phyloP scores from a whole-genome alignment of 139 green algal genomes.

The Chlorella sorokiniana region DNA sequence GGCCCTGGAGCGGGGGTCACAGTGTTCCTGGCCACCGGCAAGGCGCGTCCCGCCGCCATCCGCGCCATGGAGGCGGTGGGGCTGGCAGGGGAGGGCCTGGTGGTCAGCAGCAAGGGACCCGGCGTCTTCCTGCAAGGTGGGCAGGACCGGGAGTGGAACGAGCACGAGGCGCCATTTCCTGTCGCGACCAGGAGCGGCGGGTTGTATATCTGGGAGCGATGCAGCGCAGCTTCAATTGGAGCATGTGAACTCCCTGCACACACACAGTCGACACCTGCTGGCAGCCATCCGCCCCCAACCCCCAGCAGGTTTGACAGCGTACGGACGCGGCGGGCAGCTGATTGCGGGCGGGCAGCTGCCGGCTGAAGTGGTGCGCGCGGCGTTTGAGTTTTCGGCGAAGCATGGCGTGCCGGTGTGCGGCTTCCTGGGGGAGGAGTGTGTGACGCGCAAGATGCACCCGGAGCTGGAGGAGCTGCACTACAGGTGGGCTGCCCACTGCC shows the following conservation, averaged over 20 bases:
- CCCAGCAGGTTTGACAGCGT: constrained; percentile 57
- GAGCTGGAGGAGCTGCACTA: constrained; percentile 72
- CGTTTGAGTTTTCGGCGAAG: constrained; percentile 55
- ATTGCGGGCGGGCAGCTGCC: constrained; percentile 51
- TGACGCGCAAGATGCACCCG: constrained; percentile 68
- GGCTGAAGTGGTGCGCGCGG: constrained; percentile 55
- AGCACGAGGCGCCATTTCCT: too few species aligned
- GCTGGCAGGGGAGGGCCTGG: constrained; percentile 66
- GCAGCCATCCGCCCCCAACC: background rate
- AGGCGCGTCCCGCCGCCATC: constrained; percentile 88
- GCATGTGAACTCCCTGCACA: too few species aligned
- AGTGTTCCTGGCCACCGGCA: constrained; percentile 92
- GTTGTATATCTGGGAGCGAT: too few species aligned
- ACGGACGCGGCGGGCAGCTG: constrained; percentile 57
- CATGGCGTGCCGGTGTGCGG: constrained; percentile 55
- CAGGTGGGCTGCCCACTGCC: too few species aligned
- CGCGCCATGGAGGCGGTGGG: constrained; percentile 61
- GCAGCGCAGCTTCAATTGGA: too few species aligned
- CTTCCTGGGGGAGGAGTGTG: constrained; percentile 89
- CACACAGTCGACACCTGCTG: too few species aligned
- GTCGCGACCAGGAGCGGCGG: too few species aligned
- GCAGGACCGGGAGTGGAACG: background rate
- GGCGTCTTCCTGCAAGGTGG: constrained; percentile 89
- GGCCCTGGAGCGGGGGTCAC: constrained; percentile 66
- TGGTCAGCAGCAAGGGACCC: constrained; percentile 62